Base-by-base conservation (phyloP, 176 grass and related monocot species). In the Rhynchospora breviuscula region DNA sequence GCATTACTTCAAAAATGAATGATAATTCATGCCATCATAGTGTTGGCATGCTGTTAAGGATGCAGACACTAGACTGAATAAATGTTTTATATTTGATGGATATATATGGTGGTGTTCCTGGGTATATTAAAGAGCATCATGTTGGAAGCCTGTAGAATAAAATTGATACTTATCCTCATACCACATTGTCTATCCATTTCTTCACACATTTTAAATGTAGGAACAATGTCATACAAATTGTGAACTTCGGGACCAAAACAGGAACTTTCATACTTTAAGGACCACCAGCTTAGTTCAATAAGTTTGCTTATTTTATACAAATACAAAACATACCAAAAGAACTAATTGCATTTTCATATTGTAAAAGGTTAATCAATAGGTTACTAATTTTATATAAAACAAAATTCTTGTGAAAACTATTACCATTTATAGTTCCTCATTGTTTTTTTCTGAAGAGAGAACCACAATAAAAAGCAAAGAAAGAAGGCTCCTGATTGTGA, bases 381-480 rank as follows among this genome's bases (percentile, higher is more conserved):
- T 7, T 45, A 69, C 17, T 69, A 8, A 8, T 7, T 45, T n/a
- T 15, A 15, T 29, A 69, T 4, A 12, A n/a, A 18, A 45, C 18
- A 69, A 45, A 13, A 43, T 18, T 8, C 22, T 69, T 15, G n/a
- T n/a, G n/a, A n/a, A n/a, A n/a, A n/a, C n/a, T n/a, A n/a, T n/a
- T n/a, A 63, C 10, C 60, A 85, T 31, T 7, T 21, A 81, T 57
- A 56, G 59, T 40, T 15, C 15, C 33, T 35, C 3, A 3, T 35
- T 35, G 33, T 1, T 35, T 35, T 35, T 35, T 35, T 35, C 3
- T 35, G 1, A 35, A 35, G 59, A 79, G 46, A 54, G 4, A 12
- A 84, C 72, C 14, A 21, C 11, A 82, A n/a, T 23, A 79, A 79
- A 62, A 85, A 59, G 60, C 57, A 46, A 46, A 71, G 7, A 46